Evolutionary conservation across 1,139 yeast genomes (phyloP).

Genomic region (Yamadazyma atlantica): DNA sequence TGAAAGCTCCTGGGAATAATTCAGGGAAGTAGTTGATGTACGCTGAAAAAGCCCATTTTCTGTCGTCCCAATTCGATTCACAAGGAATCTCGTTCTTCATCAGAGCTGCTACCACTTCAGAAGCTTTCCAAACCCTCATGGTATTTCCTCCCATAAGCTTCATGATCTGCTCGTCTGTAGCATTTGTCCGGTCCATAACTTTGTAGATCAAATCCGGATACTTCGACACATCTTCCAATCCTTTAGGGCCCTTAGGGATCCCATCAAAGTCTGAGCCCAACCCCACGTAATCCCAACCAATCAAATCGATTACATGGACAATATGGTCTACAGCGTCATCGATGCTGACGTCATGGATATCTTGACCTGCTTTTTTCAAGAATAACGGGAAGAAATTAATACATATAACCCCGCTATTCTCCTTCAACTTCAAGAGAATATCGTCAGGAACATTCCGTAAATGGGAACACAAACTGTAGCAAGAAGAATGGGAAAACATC

Average conservation of each 20-base stretch:
- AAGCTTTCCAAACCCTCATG: slow-evolving; percentile 48
- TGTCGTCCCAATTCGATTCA: slow-evolving; percentile 42
- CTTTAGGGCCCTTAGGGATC: slow-evolving; percentile 46
- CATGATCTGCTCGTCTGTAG: slow-evolving; percentile 41
- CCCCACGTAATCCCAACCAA: slow-evolving; percentile 58
- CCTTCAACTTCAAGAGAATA: slow-evolving; percentile 35
- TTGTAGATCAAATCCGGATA: slow-evolving; percentile 48
- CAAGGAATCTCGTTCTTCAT: slow-evolving; percentile 22
- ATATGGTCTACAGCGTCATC: slow-evolving; percentile 52
- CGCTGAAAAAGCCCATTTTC: slow-evolving; percentile 40
- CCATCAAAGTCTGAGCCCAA: slow-evolving; percentile 58
- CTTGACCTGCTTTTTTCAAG: slow-evolving; percentile 22
- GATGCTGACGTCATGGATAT: slow-evolving; percentile 26
- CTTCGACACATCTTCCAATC: slow-evolving; percentile 53
- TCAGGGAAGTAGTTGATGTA: slow-evolving; percentile 34
- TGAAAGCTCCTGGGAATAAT: slow-evolving; percentile 34
- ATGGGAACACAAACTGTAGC: slow-evolving; percentile 37
- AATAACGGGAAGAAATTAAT: slow-evolving; percentile 48
- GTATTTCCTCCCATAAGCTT: slow-evolving; percentile 50
- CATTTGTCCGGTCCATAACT: slow-evolving; percentile 37
- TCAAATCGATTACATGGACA: slow-evolving; percentile 37
- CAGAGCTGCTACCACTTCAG: slow-evolving; percentile 34
- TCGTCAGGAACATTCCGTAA: slow-evolving; percentile 53
- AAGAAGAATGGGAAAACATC: slow-evolving; percentile 51
- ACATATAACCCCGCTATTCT: slow-evolving; percentile 50